These are phyloP conservation scores for Lactuca saligna DNA, from an alignment of 129 eudicot genomes.

Conservation along the genomic window DNA sequence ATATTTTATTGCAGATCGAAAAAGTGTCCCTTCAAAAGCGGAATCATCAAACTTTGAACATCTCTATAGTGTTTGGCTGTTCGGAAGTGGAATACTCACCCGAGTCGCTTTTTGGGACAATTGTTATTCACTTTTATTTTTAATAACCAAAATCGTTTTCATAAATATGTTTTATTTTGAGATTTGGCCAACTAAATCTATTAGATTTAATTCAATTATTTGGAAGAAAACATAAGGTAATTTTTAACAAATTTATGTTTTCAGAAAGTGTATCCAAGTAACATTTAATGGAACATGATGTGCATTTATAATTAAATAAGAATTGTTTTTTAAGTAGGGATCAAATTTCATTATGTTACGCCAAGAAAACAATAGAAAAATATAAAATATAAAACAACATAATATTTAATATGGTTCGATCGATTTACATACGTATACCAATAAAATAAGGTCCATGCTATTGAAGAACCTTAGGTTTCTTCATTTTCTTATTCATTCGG, in stretches of 20 bases:
- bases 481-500: too few species aligned
- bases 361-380: too few species aligned
- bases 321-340: too few species aligned
- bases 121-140: neutral
- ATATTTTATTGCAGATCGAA: conserved; percentile 25
- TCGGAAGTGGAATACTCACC: conserved; percentile 25
- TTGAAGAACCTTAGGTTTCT: too few species aligned
- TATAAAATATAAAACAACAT: too few species aligned
- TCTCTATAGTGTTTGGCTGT: conserved; percentile 30
- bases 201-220: too few species aligned
- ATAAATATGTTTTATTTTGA: too few species aligned
- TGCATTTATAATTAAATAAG: too few species aligned
- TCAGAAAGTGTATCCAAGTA: neutral
- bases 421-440: too few species aligned
- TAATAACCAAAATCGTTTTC: neutral
- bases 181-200: neutral
- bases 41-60: conserved; percentile 30
- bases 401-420: too few species aligned
- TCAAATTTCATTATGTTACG: neutral
- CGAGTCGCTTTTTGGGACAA: conserved; percentile 17
- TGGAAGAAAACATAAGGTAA: neutral
- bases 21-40: conserved; percentile 39
- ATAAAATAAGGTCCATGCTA: too few species aligned
- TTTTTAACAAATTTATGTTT: too few species aligned
- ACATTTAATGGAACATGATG: neutral